Evolutionary conservation across 345 rosid genomes (phyloP).

Genomic region (Combretum micranthum): DNA sequence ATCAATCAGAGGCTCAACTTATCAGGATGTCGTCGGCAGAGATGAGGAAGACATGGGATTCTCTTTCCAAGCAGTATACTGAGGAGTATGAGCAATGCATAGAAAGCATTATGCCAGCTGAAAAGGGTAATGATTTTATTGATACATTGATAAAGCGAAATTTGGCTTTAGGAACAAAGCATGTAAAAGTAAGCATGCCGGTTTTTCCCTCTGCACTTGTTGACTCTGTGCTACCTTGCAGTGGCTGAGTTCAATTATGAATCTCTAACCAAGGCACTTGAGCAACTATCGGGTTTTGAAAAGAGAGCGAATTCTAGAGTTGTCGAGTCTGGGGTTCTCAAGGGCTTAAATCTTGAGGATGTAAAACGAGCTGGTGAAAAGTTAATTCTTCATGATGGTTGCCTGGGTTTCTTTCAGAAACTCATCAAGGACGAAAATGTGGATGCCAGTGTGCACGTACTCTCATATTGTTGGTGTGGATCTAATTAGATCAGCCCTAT

Average conservation of each 20-base stretch:
- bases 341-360: conserved; percentile 83
- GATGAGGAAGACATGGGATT: conserved; percentile 67
- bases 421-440: conserved; percentile 41
- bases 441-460: conserved; percentile 57
- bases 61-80: conserved; percentile 67
- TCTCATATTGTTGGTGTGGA: conserved; percentile 98
- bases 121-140: conserved; percentile 37
- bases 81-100: conserved; percentile 90
- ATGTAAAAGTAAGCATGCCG: neutral
- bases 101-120: conserved; percentile 60
- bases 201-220: neutral
- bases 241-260: conserved; percentile 63
- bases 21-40: conserved; percentile 74
- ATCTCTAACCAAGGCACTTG: conserved; percentile 57
- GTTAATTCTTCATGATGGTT: conserved; percentile 86
- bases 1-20: conserved; percentile 41
- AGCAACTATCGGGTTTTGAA: conserved; percentile 77
- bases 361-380: conserved; percentile 87
- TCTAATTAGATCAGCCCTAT: conserved; percentile 74
- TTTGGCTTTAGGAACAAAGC: no score
- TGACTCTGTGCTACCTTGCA: conserved; percentile 24
- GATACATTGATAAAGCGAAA: neutral
- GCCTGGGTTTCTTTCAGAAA: conserved; percentile 63
- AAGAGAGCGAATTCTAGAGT: conserved; percentile 75
- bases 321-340: conserved; percentile 74